These are phyloP conservation scores for Crithidia sp. DNA, from an alignment of 208 protist genomes.

Conservation along the genomic window DNA sequence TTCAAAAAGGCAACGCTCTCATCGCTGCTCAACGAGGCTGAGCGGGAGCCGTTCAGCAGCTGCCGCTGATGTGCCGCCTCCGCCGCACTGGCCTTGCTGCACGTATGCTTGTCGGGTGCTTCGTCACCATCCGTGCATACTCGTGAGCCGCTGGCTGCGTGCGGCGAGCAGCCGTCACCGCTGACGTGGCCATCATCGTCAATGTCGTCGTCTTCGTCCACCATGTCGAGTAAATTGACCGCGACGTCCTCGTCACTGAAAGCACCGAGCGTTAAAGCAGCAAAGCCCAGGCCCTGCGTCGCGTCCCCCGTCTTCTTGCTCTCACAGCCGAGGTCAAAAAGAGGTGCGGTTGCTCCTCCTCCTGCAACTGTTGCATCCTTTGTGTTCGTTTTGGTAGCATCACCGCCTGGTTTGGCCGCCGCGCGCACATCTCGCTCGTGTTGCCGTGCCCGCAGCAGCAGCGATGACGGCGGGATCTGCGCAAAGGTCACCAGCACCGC, in stretches of 20 bases:
- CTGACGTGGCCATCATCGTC: neutral
- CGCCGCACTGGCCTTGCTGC: neutral
- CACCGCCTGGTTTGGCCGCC: neutral
- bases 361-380: no score
- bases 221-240: neutral
- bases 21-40: neutral
- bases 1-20: neutral
- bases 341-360: no score
- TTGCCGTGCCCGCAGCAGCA: conserved; percentile 18
- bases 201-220: neutral
- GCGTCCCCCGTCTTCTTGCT: no score
- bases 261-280: neutral
- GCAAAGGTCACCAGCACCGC: conserved; percentile 37
- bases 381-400: neutral
- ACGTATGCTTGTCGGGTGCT: neutral
- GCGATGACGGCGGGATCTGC: conserved; percentile 26
- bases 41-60: neutral
- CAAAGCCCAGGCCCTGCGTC: neutral
- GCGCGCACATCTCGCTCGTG: neutral
- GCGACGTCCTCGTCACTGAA: conserved; percentile 10
- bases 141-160: neutral
- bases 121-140: conserved; percentile 1
- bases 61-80: neutral
- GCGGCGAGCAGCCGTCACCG: neutral
- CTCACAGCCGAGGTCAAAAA: no score